Conservation (phyloP, 345 rosid genomes). For the Ailanthus altissimus region DNA sequence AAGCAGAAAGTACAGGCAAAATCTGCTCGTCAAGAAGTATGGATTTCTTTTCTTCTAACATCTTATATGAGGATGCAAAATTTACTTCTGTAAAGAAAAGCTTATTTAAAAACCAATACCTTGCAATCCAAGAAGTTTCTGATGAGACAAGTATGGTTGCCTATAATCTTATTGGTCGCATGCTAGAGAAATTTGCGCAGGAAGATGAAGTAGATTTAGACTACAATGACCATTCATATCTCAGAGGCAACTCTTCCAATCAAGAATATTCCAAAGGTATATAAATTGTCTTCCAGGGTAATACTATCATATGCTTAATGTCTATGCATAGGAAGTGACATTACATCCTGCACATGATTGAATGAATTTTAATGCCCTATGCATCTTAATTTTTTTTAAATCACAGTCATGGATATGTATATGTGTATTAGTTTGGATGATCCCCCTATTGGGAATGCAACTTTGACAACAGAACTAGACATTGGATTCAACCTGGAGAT, state of each 20-base stretch:
- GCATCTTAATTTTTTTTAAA: background rate
- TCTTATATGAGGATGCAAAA: constrained; percentile 26
- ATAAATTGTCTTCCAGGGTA: background rate
- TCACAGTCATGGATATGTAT: background rate
- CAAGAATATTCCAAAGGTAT: constrained; percentile 51
- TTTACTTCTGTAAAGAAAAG: constrained; percentile 27
- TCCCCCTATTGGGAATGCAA: background rate
- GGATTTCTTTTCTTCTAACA: constrained; percentile 26
- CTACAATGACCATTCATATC: constrained; percentile 39
- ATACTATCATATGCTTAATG: background rate
- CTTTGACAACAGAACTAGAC: background rate
- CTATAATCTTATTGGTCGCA: constrained; percentile 59
- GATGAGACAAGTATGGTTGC: constrained; percentile 72
- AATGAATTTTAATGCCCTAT: background rate
- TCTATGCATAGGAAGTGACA: background rate
- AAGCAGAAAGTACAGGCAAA: constrained; percentile 21
- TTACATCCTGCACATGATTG: background rate
- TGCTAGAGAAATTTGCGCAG: constrained; percentile 52
- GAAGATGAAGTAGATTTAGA: constrained; percentile 45
- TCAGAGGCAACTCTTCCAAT: constrained; percentile 39
- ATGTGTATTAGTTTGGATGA: background rate
- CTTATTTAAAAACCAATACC: constrained; percentile 46
- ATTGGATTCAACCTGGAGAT: background rate
- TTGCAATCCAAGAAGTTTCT: constrained; percentile 71
- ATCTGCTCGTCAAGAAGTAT: constrained; percentile 17